Conservation (phyloP, 2,329 filamentous ascomycete species). For the Nannizzia gypsea region DNA sequence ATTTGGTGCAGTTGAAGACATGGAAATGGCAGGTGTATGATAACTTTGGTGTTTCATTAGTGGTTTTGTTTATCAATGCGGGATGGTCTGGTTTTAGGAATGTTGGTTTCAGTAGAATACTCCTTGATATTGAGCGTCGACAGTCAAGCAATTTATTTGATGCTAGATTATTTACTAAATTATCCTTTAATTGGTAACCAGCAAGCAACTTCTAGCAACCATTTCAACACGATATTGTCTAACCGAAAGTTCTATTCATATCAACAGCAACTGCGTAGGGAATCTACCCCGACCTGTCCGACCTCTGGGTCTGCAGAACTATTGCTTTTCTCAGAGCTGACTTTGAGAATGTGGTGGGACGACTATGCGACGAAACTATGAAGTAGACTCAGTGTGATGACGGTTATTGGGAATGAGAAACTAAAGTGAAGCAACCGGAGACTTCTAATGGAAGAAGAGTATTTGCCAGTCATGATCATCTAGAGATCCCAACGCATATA, state of each 20-base stretch:
- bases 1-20: conserved; percentile 39
- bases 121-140: not conserved
- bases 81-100: conserved; percentile 8
- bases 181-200: too few relatives aligned
- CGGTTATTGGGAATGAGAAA: not conserved
- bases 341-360: not conserved
- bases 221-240: too few relatives aligned
- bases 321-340: not conserved
- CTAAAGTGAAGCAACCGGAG: not conserved
- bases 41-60: conserved; percentile 3
- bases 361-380: not conserved
- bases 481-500: not conserved
- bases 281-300: not conserved
- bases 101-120: not conserved
- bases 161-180: not conserved
- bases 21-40: conserved; percentile 3
- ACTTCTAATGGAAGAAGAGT: not conserved
- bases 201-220: too few relatives aligned
- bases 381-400: not conserved
- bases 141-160: not conserved
- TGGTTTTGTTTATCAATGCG: conserved; percentile 2
- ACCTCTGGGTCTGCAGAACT: not conserved
- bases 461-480: not conserved
- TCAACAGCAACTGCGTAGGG: too few relatives aligned
- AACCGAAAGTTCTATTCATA: too few relatives aligned